These are phyloP conservation scores for Sordariomycetes sp. DNA, from an alignment of 2,329 filamentous ascomycete genomes.

Conservation along the genomic window DNA sequence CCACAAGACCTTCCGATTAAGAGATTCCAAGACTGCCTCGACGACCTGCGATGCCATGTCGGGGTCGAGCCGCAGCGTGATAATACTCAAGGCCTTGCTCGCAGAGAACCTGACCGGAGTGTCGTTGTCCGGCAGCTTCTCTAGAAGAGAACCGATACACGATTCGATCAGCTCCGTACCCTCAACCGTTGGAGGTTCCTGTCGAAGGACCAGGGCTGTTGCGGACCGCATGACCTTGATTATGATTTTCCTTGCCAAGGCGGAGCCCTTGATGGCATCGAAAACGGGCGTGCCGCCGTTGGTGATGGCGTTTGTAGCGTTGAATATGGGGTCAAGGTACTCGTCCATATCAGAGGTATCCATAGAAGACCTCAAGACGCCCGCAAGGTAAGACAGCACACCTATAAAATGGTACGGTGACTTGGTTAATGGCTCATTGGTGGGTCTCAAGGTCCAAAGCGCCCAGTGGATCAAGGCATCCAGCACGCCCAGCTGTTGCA, in stretches of 20 bases:
- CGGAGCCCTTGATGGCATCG: conserved; percentile 54
- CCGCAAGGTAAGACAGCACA: conserved; percentile 67
- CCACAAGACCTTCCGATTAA: conserved; percentile 47
- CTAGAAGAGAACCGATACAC: conserved; percentile 71
- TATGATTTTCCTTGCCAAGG: conserved; percentile 68
- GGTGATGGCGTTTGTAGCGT: conserved; percentile 49
- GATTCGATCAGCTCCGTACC: conserved; percentile 59
- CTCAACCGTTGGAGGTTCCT: conserved; percentile 26
- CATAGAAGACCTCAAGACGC: conserved; percentile 56
- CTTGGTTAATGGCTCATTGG: conserved; percentile 10
- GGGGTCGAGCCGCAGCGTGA: conserved; percentile 67
- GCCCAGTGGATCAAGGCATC: conserved; percentile 61
- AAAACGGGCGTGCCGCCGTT: conserved; percentile 29
- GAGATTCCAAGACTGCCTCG: conserved; percentile 70
- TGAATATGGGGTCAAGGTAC: conserved; percentile 56
- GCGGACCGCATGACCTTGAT: conserved; percentile 79
- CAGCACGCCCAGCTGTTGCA: conserved; percentile 68
- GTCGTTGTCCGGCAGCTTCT: conserved; percentile 72
- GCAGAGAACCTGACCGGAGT: conserved; percentile 84
- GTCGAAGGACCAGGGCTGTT: conserved; percentile 53
- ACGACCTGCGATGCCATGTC: conserved; percentile 82
- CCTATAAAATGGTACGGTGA: conserved; percentile 71
- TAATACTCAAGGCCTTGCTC: conserved; percentile 83
- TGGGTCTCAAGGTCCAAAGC: conserved; percentile 44
- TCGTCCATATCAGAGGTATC: conserved; percentile 65